Evolutionary conservation across 352 stramenopile genomes (phyloP).

Genomic region (Phytophthora palmivora): DNA sequence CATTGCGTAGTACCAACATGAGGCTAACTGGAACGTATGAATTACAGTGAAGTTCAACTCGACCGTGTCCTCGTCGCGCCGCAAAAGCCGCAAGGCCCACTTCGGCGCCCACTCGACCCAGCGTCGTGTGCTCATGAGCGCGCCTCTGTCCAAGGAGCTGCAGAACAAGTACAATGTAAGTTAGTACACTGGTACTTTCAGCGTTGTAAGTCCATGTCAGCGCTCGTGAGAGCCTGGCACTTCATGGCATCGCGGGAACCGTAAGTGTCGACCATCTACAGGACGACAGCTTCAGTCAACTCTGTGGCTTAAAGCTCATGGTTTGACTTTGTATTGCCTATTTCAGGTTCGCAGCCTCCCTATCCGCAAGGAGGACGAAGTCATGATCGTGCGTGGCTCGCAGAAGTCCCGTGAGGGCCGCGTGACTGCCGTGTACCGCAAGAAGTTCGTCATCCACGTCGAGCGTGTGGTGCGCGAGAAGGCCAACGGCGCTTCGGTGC

Average conservation of each 20-base stretch:
- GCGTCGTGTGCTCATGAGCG: conserved; percentile 97
- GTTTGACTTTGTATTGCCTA: conserved; percentile 2
- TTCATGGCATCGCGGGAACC: conserved; percentile 90
- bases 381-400: conserved; percentile 97
- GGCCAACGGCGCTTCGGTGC: conserved; percentile 96
- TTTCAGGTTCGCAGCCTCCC: conserved; percentile 96
- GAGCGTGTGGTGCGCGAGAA: conserved; percentile 99
- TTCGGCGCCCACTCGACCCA: conserved; percentile 97
- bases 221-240: conserved; percentile 60
- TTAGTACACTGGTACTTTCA: conserved; percentile 90
- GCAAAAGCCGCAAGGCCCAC: conserved; percentile 99
- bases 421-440: conserved; percentile 97
- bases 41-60: conserved; percentile 94
- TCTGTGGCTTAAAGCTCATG: conserved; percentile 1
- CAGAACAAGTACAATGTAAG: conserved; percentile 99
- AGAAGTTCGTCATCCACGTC: conserved; percentile 99
- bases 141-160: conserved; percentile 98
- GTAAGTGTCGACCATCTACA: conserved; percentile 69
- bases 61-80: conserved; percentile 94
- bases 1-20: background rate
- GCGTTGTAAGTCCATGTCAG: conserved; percentile 91
- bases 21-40: conserved; percentile 8
- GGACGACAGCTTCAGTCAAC: conserved; percentile 7
- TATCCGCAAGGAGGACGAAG: conserved; percentile 99
- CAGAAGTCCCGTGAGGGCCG: conserved; percentile 99